Conservation (phyloP, 169 alveolate genomes). For the Eimeria praecox region DNA sequence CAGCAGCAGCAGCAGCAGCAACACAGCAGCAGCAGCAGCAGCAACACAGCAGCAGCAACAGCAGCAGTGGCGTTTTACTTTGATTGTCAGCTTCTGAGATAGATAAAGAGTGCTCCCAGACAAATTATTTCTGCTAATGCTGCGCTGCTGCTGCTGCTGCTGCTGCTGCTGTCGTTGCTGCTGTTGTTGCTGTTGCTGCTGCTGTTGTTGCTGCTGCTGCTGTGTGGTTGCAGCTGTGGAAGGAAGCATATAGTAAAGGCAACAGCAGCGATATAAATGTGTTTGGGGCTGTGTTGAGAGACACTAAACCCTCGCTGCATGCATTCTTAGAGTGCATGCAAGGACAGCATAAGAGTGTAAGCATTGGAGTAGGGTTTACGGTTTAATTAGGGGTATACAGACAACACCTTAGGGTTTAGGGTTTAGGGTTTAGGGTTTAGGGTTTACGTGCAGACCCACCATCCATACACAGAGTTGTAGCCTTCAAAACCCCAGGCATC, state of each 20-base stretch:
- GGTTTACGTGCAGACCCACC: no score
- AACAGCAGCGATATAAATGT: neutral
- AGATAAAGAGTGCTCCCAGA: no score
- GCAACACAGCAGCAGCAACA: neutral
- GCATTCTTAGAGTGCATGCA: conserved; percentile 22
- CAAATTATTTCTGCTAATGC: neutral
- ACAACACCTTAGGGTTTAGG: neutral
- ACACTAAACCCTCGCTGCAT: neutral
- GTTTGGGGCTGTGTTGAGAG: neutral
- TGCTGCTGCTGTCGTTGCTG: neutral
- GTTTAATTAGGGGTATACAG: neutral
- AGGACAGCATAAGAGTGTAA: conserved; percentile 18
- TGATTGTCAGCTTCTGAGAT: no score
- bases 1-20: conserved; percentile 11
- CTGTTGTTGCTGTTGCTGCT: neutral
- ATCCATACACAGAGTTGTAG: no score
- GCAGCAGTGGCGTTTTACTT: neutral
- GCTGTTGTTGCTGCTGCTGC: neutral
- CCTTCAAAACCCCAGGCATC: no score
- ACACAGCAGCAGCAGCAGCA: neutral
- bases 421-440: neutral
- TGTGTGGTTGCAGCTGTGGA: conserved; percentile 39
- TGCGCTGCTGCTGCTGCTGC: neutral
- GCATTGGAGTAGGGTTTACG: neutral
- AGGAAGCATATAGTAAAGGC: neutral